phyloP scores from a whole-genome alignment of 2,329 filamentous ascomycete species.

The Diaporthe helianthi region DNA sequence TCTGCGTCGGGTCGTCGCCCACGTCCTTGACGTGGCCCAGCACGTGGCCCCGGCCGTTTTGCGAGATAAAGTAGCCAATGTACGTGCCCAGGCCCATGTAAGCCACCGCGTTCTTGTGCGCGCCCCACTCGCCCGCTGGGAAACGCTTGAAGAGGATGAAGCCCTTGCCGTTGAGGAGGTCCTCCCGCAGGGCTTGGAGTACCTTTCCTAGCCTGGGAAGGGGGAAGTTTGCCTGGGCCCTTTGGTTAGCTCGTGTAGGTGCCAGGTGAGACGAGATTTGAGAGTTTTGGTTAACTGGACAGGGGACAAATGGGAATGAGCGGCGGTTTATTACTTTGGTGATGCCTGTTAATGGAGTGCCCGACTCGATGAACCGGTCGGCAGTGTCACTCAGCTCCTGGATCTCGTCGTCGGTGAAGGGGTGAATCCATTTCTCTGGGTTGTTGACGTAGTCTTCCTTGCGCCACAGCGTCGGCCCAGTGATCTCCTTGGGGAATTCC shows the following conservation, averaged over 20 bases:
- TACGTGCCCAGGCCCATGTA: slow-evolving; percentile 90
- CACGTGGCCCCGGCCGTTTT: slow-evolving; percentile 85
- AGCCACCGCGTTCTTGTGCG: slow-evolving; percentile 81
- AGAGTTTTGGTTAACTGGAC: not conserved
- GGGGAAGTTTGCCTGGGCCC: slow-evolving; percentile 49
- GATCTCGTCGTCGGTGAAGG: slow-evolving; percentile 71
- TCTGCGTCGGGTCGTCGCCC: slow-evolving; percentile 80
- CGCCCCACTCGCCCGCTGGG: slow-evolving; percentile 77
- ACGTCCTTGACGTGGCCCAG: slow-evolving; percentile 90
- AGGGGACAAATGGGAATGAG: not conserved
- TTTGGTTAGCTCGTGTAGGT: not conserved
- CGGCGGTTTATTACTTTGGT: slow-evolving; percentile 37
- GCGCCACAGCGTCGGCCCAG: slow-evolving; percentile 76
- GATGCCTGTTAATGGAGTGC: slow-evolving; percentile 75
- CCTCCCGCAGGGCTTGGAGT: slow-evolving; percentile 47
- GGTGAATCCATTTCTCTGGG: slow-evolving; percentile 76
- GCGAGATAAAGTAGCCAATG: slow-evolving; percentile 85
- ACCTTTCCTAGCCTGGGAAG: slow-evolving; percentile 49
- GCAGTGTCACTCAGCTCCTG: slow-evolving; percentile 70
- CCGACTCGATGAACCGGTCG: slow-evolving; percentile 71
- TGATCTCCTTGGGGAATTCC: slow-evolving; percentile 74
- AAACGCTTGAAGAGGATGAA: slow-evolving; percentile 91
- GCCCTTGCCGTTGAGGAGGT: slow-evolving; percentile 78
- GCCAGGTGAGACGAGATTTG: too few species aligned
- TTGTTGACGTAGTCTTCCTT: slow-evolving; percentile 67